Evolutionary conservation across 148 eudicot genomes (phyloP), one percentile per base, ranked within the genome.

Genomic region (Rhododendron ferrugineum): DNA sequence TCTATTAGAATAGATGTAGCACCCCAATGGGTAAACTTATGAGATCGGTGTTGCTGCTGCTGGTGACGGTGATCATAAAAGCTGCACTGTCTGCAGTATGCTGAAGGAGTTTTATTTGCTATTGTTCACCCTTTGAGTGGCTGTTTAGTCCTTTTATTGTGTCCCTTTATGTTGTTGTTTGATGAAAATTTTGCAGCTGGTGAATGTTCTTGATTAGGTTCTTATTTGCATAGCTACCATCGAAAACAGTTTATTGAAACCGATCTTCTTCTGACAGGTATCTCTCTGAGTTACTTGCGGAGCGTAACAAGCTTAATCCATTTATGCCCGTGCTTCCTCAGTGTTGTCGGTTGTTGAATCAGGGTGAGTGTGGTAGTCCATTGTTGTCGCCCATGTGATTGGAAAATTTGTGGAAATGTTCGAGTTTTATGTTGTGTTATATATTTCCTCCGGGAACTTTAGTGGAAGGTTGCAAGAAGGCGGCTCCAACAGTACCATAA

Each of bases 281-380:
- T 90, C 93, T 95, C 9, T 75, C 94, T 14, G 99, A 96, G 85
- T 84, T 96, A 90, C 87, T 96, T 50, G 93, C 93, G 22, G 99
- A 95, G 86, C 97, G 98, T 78, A 91, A 96, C 64, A 96, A 96
- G 79, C 90, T 96, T 30, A 90, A 88, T 88, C 99, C 99, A 20
- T 95, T 96, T 89, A 72, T 91, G 89, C 93, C 97, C 0, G 94
- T 96, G 84, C 95, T 96, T 47, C 96, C 98, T 34, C 82, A 92
- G 79, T 84, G 96, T 79, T 93, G 90, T 73, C 92, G 98, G 49
- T 88, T 96, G 88, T 90, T 96, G 89, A 96, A 92, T 85, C 98
- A 96, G 88, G 99, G 99, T 96, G 85, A 93, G 97, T 88, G 73
- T 87, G 83, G 34, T 72, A 58, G 42, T 64, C 72, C 23, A 28